Evolutionary conservation across 257 asterid genomes (phyloP).

Genomic region (Primulina eburnea): DNA sequence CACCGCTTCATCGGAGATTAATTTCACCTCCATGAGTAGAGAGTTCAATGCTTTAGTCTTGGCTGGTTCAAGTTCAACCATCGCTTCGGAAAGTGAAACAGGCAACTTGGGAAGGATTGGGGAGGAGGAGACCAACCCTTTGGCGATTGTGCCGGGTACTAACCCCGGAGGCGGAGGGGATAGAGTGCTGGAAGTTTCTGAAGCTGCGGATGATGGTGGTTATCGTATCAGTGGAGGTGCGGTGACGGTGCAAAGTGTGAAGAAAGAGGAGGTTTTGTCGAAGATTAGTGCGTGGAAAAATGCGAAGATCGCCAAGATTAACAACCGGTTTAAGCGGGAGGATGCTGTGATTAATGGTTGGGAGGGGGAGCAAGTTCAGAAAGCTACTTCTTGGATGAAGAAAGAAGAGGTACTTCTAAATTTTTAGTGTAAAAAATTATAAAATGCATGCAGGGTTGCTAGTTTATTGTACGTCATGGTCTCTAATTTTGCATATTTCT

Average conservation of each 20-base stretch:
- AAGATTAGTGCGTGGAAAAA: slow-evolving; percentile 90
- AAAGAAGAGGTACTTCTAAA: slow-evolving; percentile 66
- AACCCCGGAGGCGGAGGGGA: not conserved
- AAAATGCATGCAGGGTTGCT: not conserved
- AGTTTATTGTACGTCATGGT: not conserved
- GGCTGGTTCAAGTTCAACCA: not conserved
- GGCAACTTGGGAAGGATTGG: not conserved
- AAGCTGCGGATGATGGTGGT: not conserved
- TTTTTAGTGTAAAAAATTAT: not conserved
- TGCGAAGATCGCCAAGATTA: slow-evolving; percentile 73
- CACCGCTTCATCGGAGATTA: not conserved
- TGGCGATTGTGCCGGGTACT: not conserved
- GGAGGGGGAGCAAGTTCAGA: slow-evolving; percentile 87
- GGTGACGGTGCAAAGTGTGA: slow-evolving; percentile 36
- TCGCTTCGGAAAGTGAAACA: not conserved
- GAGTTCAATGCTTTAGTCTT: not conserved
- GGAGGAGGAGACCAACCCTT: not conserved
- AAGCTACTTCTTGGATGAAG: slow-evolving; percentile 88
- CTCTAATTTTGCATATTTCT: not conserved
- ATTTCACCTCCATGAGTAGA: not conserved
- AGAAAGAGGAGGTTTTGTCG: slow-evolving; percentile 83
- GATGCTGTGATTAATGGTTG: slow-evolving; percentile 72
- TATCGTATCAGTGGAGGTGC: not conserved
- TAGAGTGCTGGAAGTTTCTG: not conserved
- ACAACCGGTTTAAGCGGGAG: slow-evolving; percentile 85